Conservation (phyloP, 345 rosid species). For the Sonneratia caseolaris region DNA sequence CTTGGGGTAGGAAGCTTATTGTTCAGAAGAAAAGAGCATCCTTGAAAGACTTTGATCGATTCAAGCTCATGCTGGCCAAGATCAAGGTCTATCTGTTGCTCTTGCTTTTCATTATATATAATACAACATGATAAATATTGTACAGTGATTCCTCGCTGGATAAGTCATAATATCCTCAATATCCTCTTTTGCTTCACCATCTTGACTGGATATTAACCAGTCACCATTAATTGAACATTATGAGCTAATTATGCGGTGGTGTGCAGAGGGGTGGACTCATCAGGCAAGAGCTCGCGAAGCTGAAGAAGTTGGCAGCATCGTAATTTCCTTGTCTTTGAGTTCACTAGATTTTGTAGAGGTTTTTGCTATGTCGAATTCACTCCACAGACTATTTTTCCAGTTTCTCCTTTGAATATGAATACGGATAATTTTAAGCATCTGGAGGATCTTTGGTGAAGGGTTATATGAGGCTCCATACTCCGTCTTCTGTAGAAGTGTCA, state of each 20-base stretch:
- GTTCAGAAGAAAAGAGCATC: conserved; percentile 70
- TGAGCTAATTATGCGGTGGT: not conserved
- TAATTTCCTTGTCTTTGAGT: conserved; percentile 7
- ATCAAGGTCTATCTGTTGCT: conserved; percentile 44
- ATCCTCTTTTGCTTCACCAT: not conserved
- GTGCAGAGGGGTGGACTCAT: conserved; percentile 42
- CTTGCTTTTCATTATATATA: not conserved
- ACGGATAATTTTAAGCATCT: no score
- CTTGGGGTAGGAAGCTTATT: conserved; percentile 82
- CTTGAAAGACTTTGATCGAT: conserved; percentile 71
- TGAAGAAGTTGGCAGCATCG: conserved; percentile 37
- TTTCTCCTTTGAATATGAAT: no score
- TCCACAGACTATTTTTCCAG: no score
- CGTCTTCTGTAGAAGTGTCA: no score
- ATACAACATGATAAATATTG: not conserved
- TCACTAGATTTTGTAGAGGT: not conserved
- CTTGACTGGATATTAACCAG: not conserved
- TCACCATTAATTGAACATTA: not conserved
- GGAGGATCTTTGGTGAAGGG: no score
- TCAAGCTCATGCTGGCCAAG: conserved; percentile 80
- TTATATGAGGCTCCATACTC: no score
- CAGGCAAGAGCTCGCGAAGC: conserved; percentile 57
- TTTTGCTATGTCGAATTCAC: no score
- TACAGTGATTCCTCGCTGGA: not conserved
- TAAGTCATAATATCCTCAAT: not conserved